A percentile compares a stretch with the other conserved stretches of the same genome.
Conservation (phyloP, 2,329 filamentous ascomycete genomes). For the Colletotrichum tabaci region DNA sequence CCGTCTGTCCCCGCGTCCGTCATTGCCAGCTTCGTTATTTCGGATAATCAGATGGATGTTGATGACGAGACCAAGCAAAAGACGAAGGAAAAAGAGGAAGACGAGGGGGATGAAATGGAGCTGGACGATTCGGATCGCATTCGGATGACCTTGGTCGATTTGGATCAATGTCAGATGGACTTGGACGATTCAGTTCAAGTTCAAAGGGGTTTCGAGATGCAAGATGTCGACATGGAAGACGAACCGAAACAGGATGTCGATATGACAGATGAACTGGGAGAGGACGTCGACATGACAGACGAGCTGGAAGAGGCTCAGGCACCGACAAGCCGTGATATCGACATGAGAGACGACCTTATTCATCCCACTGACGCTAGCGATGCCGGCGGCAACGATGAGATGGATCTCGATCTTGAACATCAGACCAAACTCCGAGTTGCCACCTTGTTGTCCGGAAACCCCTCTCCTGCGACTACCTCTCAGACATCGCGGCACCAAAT, state of each 20-base stretch:
- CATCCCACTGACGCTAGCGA: neutral
- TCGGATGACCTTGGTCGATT: neutral
- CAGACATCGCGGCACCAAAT: too few relatives aligned
- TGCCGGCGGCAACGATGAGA: neutral
- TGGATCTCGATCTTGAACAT: neutral
- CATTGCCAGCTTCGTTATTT: neutral
- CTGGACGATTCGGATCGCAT: neutral
- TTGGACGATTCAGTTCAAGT: too few relatives aligned
- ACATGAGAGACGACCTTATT: neutral
- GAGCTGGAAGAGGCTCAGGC: neutral
- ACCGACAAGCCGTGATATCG: neutral
- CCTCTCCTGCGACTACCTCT: too few relatives aligned
- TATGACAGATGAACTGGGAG: too few relatives aligned
- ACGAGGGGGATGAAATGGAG: neutral
- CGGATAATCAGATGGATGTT: neutral
- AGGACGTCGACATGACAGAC: neutral
- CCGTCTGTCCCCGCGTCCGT: neutral
- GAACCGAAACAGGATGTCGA: neutral
- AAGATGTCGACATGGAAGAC: too few relatives aligned
- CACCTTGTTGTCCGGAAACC: too few relatives aligned
- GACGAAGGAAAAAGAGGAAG: too few relatives aligned
- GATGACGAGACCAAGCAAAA: neutral
- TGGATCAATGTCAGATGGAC: too few relatives aligned
- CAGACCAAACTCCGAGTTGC: too few relatives aligned
- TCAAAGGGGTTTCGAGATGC: neutral